These are phyloP conservation scores for Massarina eburnea DNA, from an alignment of 2,329 filamentous ascomycete species.

Conservation along the genomic window DNA sequence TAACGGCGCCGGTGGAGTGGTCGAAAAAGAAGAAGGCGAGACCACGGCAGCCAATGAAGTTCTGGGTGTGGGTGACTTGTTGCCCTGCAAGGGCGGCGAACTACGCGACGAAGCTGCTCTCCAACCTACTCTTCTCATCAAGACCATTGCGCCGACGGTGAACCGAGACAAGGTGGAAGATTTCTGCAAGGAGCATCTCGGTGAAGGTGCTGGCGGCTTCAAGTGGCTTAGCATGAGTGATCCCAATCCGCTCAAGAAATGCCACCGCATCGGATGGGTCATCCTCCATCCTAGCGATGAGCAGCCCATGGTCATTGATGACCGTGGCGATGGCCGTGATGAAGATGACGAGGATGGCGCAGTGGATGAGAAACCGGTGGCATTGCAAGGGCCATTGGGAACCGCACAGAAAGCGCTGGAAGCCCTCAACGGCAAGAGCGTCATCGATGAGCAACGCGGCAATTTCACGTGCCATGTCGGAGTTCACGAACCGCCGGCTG, in stretches of 20 bases:
- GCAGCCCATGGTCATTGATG: conserved; percentile 59
- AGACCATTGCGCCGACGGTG: conserved; percentile 95
- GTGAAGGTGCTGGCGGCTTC: conserved; percentile 87
- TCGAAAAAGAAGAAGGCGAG: conserved; percentile 96
- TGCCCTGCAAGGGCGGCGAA: conserved; percentile 81
- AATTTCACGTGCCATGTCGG: conserved; percentile 98
- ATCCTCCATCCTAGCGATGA: conserved; percentile 84
- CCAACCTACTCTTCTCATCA: conserved; percentile 93
- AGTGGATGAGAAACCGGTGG: conserved; percentile 56
- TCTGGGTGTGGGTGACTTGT: conserved; percentile 84
- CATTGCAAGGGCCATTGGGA: conserved; percentile 38
- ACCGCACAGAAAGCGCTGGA: conserved; percentile 86
- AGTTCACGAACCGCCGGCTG: conserved; percentile 84
- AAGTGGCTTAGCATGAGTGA: conserved; percentile 96
- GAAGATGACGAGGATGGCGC: conserved; percentile 62
- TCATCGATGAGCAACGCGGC: conserved; percentile 88
- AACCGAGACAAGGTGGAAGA: conserved; percentile 90
- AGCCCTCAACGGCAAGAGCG: conserved; percentile 96
- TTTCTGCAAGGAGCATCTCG: conserved; percentile 92
- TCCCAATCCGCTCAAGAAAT: conserved; percentile 94
- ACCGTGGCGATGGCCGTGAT: conserved; percentile 73
- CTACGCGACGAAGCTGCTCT: conserved; percentile 84
- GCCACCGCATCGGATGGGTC: conserved; percentile 97
- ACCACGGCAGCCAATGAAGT: conserved; percentile 90
- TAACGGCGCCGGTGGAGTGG: conserved; percentile 78